Base-by-base conservation (phyloP, 352 stramenopile genomes). In the Phytopythium litorale region DNA sequence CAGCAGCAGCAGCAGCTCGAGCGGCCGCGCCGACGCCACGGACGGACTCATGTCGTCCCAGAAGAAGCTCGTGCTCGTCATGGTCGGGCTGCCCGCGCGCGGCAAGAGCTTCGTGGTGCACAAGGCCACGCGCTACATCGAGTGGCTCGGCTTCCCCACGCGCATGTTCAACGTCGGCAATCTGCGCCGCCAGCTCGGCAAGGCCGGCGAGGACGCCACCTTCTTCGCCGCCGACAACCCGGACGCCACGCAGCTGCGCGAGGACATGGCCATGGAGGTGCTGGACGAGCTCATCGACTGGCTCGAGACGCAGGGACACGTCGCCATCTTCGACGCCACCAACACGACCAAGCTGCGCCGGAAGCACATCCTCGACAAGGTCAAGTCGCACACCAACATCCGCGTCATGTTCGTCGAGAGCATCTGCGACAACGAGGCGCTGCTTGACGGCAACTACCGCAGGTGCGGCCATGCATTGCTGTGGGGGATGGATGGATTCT, bases 121-220 rank as follows among this genome's bases (percentile, higher is more conserved):
- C 58, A 98, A 98, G 70, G 76, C 97, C 7, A 78, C 90, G 59
- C 86, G 87, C 49, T 98, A 98, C 72, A 85, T 98, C n/a, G 85
- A 91, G 63, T 98, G 94, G 94, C 69, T 95, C 28, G 92, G 94
- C 9, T 89, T 84, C 38, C 78, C 87, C 37, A 97, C 88, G 55
- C 89, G 89, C 65, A 96, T 98, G 53, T 98, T 98, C 66, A 98
- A 98, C 64, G 96, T 98, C 12, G 96, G 96, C 62, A 93, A 97
- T 58, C 89, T 97, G 69, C 89, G 96, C 7, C 89, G 96, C 21
- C 74, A 91, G 70, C 63, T 87, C 25, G 80, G 81, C 62, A 84
- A 84, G 48, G 77, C 75, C 21, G 84, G 87, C 43, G 72, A 91
- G 70, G 74, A 88, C 70, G 72, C 81, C n/a, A 70, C 67, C 23